These are phyloP conservation scores for Chlorella sp. DNA, from an alignment of 139 green algal genomes.

Conservation along the genomic window DNA sequence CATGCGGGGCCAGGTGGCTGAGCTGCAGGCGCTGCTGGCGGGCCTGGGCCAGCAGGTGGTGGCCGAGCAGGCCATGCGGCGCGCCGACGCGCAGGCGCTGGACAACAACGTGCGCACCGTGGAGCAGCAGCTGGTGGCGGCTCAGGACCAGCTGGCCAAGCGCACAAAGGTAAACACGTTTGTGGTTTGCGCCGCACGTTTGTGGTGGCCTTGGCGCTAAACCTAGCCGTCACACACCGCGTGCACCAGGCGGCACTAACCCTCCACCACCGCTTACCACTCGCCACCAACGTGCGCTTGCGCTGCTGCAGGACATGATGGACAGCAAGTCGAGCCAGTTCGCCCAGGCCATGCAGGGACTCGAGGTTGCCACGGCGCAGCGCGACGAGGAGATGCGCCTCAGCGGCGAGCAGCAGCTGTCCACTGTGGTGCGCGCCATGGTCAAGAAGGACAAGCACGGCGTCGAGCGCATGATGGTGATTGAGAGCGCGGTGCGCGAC, in stretches of 20 bases:
- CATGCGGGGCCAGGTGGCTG: slow-evolving; percentile 19
- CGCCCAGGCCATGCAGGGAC: background rate
- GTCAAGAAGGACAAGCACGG: slow-evolving; percentile 27
- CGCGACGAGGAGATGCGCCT: slow-evolving; percentile 21
- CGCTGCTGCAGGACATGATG: slow-evolving; percentile 12
- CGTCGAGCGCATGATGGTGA: slow-evolving; percentile 1
- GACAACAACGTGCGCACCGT: slow-evolving; percentile 29
- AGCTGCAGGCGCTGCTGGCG: slow-evolving; percentile 17
- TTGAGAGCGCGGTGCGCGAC: slow-evolving; percentile 30
- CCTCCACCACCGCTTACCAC: background rate
- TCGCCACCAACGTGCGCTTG: background rate
- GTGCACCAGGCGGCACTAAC: too few species aligned
- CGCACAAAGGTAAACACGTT: too few species aligned
- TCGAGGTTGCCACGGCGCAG: background rate
- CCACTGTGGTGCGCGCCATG: slow-evolving; percentile 22
- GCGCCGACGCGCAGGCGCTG: slow-evolving; percentile 11
- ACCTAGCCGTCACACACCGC: too few species aligned
- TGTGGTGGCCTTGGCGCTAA: too few species aligned
- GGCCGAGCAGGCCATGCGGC: slow-evolving; percentile 17
- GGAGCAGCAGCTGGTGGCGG: slow-evolving; percentile 22
- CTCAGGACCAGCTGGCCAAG: slow-evolving; percentile 19
- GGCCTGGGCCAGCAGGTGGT: slow-evolving; percentile 22
- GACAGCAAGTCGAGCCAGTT: slow-evolving; percentile 24
- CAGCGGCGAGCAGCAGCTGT: slow-evolving; percentile 32
- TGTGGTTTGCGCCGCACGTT: too few species aligned